phyloP scores from a whole-genome alignment of 768 basidiomycete genomes.

The Trametes cinnabarina region DNA sequence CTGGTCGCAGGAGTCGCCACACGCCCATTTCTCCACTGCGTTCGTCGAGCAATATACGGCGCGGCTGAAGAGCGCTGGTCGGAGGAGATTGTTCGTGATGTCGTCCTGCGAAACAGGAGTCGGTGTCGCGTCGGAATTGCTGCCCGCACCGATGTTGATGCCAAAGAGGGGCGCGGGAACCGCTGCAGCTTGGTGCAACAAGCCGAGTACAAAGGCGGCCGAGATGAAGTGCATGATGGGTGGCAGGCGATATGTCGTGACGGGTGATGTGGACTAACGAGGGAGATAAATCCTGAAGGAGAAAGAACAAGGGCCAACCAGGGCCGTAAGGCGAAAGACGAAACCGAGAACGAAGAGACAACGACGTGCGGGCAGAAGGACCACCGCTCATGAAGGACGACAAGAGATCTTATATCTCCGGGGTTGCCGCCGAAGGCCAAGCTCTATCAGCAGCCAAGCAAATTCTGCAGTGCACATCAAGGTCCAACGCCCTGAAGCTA shows the following conservation, averaged over 20 bases:
- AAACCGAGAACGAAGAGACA: too few species aligned
- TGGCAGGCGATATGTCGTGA: not conserved
- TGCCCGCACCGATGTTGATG: not conserved
- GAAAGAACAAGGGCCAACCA: too few species aligned
- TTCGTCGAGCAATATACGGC: slow-evolving; percentile 38
- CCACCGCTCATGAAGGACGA: too few species aligned
- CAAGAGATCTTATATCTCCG: too few species aligned
- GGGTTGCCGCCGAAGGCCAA: too few species aligned
- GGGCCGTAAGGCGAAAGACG: too few species aligned
- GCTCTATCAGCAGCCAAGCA: too few species aligned
- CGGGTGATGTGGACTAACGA: not conserved
- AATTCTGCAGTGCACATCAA: too few species aligned
- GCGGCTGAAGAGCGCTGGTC: slow-evolving; percentile 37
- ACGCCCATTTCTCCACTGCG: slow-evolving; percentile 32
- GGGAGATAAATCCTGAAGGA: too few species aligned
- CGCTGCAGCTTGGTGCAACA: not conserved
- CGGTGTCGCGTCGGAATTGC: not conserved
- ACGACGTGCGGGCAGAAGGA: too few species aligned
- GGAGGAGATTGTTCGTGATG: slow-evolving; percentile 19
- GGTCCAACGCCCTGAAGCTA: too few species aligned
- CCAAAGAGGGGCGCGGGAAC: slow-evolving; percentile 16
- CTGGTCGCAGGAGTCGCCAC: slow-evolving; percentile 12
- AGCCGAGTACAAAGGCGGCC: not conserved
- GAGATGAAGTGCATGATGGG: slow-evolving; percentile 1
- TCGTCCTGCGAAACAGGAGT: slow-evolving; percentile 7